A percentile compares a stretch with the other conserved stretches of the same genome.
These are phyloP conservation scores for Apiotrichum veenhuisii DNA, from an alignment of 1,284 basidiomycete species.

Conservation along the genomic window DNA sequence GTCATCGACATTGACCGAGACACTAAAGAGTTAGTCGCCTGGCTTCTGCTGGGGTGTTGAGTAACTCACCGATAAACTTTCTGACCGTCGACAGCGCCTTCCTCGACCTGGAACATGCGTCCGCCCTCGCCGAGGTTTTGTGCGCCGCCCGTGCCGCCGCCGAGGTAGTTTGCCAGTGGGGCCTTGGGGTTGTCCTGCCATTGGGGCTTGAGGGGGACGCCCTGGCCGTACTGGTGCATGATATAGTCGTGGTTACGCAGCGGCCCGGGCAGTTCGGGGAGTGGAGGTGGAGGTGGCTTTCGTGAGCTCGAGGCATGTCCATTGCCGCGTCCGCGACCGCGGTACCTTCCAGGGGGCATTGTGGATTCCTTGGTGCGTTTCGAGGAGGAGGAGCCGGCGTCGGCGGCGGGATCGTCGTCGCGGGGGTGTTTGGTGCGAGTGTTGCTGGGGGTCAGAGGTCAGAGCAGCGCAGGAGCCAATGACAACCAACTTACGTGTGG, in stretches of 20 bases:
- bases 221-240: constrained; percentile 17
- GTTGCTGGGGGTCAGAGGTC: neutral
- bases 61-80: constrained; percentile 41
- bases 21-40: constrained; percentile 20
- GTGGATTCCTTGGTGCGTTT: neutral
- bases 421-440: neutral
- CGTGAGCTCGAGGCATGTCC: neutral
- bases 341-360: constrained; percentile 4
- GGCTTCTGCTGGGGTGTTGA: neutral
- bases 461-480: neutral
- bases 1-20: constrained; percentile 31
- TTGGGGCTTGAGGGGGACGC: constrained; percentile 34
- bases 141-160: constrained; percentile 30
- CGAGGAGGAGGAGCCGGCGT: neutral
- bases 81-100: constrained; percentile 32
- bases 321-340: neutral
- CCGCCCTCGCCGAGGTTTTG: constrained; percentile 26
- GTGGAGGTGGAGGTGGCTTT: constrained; percentile 9
- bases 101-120: constrained; percentile 25
- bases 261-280: constrained; percentile 24
- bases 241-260: constrained; percentile 31
- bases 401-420: neutral
- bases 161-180: constrained; percentile 45
- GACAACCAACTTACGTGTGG: neutral
- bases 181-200: constrained; percentile 48